phyloP scores from a whole-genome alignment of 2,329 filamentous ascomycete species.

The Nemania sp. region DNA sequence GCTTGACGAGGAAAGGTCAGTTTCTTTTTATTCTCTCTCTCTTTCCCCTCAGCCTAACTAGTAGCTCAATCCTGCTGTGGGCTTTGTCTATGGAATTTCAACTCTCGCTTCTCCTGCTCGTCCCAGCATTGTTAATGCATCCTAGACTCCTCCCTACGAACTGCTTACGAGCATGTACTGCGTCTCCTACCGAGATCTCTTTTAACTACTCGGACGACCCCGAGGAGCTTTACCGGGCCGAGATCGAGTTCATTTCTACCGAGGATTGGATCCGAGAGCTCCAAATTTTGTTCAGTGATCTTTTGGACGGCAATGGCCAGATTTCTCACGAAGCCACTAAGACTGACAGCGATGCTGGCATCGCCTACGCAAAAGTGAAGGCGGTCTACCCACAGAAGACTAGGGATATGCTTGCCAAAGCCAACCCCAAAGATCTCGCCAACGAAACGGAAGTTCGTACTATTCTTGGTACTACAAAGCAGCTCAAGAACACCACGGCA shows the following conservation, averaged over 20 bases:
- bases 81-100: neutral
- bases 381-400: constrained; percentile 38
- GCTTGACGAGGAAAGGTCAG: constrained; percentile 60
- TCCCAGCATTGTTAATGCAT: neutral
- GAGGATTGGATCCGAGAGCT: constrained; percentile 37
- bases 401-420: constrained; percentile 35
- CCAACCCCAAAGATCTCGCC: constrained; percentile 29
- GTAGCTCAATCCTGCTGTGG: neutral
- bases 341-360: constrained; percentile 34
- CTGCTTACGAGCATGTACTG: constrained; percentile 38
- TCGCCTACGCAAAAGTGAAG: constrained; percentile 38
- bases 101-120: neutral
- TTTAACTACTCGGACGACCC: constrained; percentile 38
- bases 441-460: constrained; percentile 30
- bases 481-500: constrained; percentile 29
- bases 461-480: constrained; percentile 36
- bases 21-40: neutral
- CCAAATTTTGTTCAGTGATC: constrained; percentile 30
- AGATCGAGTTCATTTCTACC: constrained; percentile 37
- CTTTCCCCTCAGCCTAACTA: too few relatives aligned
- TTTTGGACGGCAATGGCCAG: constrained; percentile 33
- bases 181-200: constrained; percentile 36
- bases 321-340: constrained; percentile 31
- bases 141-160: constrained; percentile 35
- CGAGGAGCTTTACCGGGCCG: constrained; percentile 34